Percentiles rank a stretch among this genome's conserved stretches.
Evolutionary conservation across 164 flowering plant genomes (phyloP).

Genomic region (Stephania japonica): DNA sequence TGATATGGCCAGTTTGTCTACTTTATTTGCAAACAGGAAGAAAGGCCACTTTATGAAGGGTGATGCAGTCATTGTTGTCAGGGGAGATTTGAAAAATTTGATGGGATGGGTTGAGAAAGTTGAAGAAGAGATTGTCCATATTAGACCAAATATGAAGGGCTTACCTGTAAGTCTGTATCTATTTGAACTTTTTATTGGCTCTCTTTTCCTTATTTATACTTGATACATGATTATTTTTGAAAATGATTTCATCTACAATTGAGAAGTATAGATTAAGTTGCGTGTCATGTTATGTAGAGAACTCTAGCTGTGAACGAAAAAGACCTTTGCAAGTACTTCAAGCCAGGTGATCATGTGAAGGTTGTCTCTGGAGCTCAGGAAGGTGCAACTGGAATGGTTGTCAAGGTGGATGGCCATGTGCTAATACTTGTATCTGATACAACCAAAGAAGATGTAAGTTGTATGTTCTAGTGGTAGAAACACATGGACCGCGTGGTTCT

Average conservation of each 20-base stretch:
- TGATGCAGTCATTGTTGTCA: slow-evolving; percentile 80
- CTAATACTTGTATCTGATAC: slow-evolving; percentile 83
- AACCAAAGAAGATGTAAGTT: slow-evolving; percentile 87
- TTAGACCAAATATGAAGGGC: slow-evolving; percentile 72
- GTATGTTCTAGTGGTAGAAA: background rate
- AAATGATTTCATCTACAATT: background rate
- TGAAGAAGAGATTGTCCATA: slow-evolving; percentile 81
- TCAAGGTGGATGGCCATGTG: slow-evolving; percentile 86
- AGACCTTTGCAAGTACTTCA: slow-evolving; percentile 88
- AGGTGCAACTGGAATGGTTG: slow-evolving; percentile 97
- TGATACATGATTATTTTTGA: background rate
- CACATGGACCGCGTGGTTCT: background rate
- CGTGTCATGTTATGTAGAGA: slow-evolving; percentile 29
- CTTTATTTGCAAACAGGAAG: slow-evolving; percentile 81
- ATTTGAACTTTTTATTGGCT: background rate
- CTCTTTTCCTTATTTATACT: background rate
- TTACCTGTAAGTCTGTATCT: slow-evolving; percentile 78
- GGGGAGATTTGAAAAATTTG: slow-evolving; percentile 85
- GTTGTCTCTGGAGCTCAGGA: slow-evolving; percentile 87
- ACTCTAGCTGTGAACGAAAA: slow-evolving; percentile 77
- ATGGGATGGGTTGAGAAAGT: slow-evolving; percentile 97
- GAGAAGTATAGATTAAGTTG: background rate
- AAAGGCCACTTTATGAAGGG: slow-evolving; percentile 97
- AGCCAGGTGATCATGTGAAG: slow-evolving; percentile 95
- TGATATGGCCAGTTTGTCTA: slow-evolving; percentile 59